Evolutionary conservation across 192 early-diverging fungal species (phyloP), one percentile per base, ranked within the genome.

Genomic region (Coemansia sp.): DNA sequence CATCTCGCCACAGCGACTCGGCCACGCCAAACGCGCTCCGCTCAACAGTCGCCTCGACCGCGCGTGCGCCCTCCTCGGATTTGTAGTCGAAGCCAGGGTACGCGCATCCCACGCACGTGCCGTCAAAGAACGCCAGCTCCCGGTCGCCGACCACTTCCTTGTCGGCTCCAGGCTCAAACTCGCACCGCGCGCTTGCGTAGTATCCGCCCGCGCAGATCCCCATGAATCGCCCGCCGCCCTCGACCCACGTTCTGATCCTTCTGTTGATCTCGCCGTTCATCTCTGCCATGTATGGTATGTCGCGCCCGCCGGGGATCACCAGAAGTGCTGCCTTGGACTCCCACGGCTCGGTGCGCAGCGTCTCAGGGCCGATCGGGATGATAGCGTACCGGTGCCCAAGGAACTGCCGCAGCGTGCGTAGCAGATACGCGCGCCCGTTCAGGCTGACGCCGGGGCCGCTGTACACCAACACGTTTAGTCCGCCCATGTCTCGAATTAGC

Each of bases 141-240:
- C 94, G 80, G 9, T 81, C 56, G 14, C 93, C 94, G 31, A 83
- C 63, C 5, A 97, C 90, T 60, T 89, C 82, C 45, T 87, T 70
- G 6, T 57, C 57, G 5, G 68, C 66, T 5, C 83, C 87, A 0
- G 76, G 67, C 73, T 96, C 90, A 79, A 98, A 96, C 64, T 89
- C 88, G 23, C 92, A 86, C 16, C 71, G 65, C 5, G 65, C 69
- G 25, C 81, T 79, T 5, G 82, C 91, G 69, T 91, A 97, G 71
- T 96, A 95, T 2, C 85, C 88, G 19, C 95, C 97, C 0, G 92
- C 93, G 54, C 97, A 96, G 7, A 99, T 87, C 0, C 97, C 97
- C 50, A 94, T 74, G 71, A 93, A 99, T 21, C 82, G 74, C 2
- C 97, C 97, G 45, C 94, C 95, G 18, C 51, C 56, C 18, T 70